A percentile compares a stretch with the other conserved stretches of the same genome.
Evolutionary conservation across 2,329 filamentous ascomycete species (phyloP).

Genomic region (Fusarium heterosporum): DNA sequence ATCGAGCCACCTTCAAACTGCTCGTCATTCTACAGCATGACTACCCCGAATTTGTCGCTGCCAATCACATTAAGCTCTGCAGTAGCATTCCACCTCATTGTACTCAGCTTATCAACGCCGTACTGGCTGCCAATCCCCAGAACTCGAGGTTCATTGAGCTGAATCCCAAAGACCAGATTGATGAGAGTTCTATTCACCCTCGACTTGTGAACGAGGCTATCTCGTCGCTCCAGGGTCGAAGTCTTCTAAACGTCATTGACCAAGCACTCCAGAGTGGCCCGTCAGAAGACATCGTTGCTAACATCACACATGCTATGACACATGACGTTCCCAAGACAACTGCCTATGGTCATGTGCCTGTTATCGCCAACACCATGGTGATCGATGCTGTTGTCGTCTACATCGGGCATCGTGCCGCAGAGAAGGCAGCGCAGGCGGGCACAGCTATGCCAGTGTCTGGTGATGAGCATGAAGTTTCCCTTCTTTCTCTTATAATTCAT

Average conservation of each 20-base stretch:
- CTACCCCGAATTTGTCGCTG: conserved; percentile 91
- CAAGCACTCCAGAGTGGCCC: conserved; percentile 70
- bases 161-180: conserved; percentile 79
- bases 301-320: conserved; percentile 79
- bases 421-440: conserved; percentile 67
- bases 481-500: conserved; percentile 81
- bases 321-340: conserved; percentile 68
- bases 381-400: conserved; percentile 88
- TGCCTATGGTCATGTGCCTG: conserved; percentile 73
- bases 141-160: conserved; percentile 75
- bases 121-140: conserved; percentile 83
- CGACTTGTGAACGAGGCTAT: conserved; percentile 72
- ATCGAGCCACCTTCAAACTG: conserved; percentile 84
- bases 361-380: conserved; percentile 76
- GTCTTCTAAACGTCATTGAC: conserved; percentile 70
- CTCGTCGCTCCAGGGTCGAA: conserved; percentile 63
- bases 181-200: conserved; percentile 78
- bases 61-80: conserved; percentile 86
- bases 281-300: conserved; percentile 78
- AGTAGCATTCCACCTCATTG: conserved; percentile 85
- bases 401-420: conserved; percentile 78
- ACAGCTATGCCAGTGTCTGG: conserved; percentile 63
- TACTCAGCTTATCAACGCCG: conserved; percentile 87
- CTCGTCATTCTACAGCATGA: conserved; percentile 91
- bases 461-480: conserved; percentile 68